Percentiles rank a stretch among this genome's conserved stretches.
These are phyloP conservation scores for Triangularia verruculosa DNA, from an alignment of 2,329 filamentous ascomycete species.

Conservation along the genomic window DNA sequence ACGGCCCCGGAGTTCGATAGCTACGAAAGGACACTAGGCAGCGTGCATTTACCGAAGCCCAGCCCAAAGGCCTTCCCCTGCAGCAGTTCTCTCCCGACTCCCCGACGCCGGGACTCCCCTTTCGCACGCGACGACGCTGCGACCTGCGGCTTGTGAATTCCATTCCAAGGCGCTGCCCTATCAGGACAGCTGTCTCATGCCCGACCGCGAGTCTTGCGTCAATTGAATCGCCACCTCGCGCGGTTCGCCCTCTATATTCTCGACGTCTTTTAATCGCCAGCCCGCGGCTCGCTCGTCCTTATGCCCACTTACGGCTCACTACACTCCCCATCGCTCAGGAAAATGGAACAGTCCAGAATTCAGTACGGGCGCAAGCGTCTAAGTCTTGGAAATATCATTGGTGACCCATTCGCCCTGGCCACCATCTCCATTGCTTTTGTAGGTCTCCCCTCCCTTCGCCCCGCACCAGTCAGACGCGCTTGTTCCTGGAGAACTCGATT, in stretches of 20 bases:
- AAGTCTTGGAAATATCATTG: slow-evolving; percentile 83
- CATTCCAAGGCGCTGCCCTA: slow-evolving; percentile 10
- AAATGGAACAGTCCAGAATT: slow-evolving; percentile 71
- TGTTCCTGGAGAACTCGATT: background rate
- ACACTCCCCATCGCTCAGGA: slow-evolving; percentile 69
- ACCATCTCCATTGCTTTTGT: slow-evolving; percentile 90
- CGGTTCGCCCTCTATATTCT: slow-evolving; percentile 9
- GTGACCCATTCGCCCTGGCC: slow-evolving; percentile 92
- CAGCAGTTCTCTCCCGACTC: slow-evolving; percentile 1
- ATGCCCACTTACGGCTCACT: slow-evolving; percentile 75
- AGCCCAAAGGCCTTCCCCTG: background rate
- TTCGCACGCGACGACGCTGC: background rate
- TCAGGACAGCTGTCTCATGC: slow-evolving; percentile 18
- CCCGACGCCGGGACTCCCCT: slow-evolving; percentile 16
- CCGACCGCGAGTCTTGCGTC: slow-evolving; percentile 14
- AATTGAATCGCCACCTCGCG: slow-evolving; percentile 24
- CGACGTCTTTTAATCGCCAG: slow-evolving; percentile 12
- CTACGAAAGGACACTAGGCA: background rate
- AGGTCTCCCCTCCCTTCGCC: slow-evolving; percentile 45
- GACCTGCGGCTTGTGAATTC: background rate
- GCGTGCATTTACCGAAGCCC: background rate
- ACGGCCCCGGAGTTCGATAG: background rate
- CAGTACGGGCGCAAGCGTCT: slow-evolving; percentile 60
- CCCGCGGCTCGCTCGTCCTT: slow-evolving; percentile 34
- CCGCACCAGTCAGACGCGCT: too few species aligned